Evolutionary conservation across 2,329 filamentous ascomycete species (phyloP).

Genomic region (Calonectria pseudoreteaudii): DNA sequence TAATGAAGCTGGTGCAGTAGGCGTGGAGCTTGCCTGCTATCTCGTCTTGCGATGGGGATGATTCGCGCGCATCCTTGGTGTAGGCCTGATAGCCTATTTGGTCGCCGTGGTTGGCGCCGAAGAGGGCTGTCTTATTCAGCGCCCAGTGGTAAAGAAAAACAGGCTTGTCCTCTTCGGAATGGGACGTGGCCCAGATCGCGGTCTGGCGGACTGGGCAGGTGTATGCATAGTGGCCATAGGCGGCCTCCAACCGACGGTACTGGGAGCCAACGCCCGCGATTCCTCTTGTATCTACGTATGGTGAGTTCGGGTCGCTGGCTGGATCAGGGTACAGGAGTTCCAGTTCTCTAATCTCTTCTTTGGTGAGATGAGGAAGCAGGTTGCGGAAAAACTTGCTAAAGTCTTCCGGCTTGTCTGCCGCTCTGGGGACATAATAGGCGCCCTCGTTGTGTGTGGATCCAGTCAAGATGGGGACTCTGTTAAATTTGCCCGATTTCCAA

Average conservation of each 20-base stretch:
- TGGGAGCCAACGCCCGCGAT: constrained; percentile 30
- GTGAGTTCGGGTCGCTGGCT: constrained; percentile 27
- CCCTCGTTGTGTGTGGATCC: constrained; percentile 47
- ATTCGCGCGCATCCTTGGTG: constrained; percentile 49
- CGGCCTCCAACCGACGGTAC: constrained; percentile 36
- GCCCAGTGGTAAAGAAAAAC: constrained; percentile 48
- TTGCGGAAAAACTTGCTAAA: constrained; percentile 44
- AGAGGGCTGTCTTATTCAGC: constrained; percentile 40
- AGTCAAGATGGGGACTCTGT: constrained; percentile 46
- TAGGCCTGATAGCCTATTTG: constrained; percentile 51
- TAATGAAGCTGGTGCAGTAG: constrained; percentile 39
- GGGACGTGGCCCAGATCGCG: constrained; percentile 36
- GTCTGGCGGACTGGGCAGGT: constrained; percentile 39
- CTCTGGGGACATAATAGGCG: constrained; percentile 42
- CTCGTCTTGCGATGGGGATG: constrained; percentile 46
- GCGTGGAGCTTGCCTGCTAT: constrained; percentile 35
- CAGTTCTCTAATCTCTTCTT: constrained; percentile 26
- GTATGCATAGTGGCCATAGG: constrained; percentile 40
- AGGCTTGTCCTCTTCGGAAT: constrained; percentile 27
- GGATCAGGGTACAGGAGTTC: constrained; percentile 37
- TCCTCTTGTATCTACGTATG: constrained; percentile 30
- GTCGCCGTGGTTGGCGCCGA: constrained; percentile 40
- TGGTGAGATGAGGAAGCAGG: constrained; percentile 40
- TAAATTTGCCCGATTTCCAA: constrained; percentile 47
- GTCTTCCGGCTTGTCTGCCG: constrained; percentile 33